Conservation (phyloP, 2,329 filamentous ascomycete species). For the Kalaharituber pfeilii region DNA sequence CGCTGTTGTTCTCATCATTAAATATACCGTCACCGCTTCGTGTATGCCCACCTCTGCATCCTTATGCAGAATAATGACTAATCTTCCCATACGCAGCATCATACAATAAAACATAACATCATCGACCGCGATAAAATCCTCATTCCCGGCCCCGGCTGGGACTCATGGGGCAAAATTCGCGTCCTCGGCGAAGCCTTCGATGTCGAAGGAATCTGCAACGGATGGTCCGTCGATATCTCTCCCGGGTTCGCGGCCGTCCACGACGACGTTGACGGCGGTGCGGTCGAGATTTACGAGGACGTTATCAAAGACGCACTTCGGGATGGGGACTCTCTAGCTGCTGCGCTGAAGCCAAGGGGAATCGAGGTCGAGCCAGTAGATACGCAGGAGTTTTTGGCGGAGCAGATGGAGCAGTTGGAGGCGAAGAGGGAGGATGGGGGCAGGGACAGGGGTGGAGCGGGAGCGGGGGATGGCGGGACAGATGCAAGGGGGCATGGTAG, state of each 20-base stretch:
- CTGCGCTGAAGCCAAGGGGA: constrained; percentile 17
- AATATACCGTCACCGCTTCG: constrained; percentile 38
- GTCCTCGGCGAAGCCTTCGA: constrained; percentile 84
- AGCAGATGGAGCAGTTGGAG: constrained; percentile 62
- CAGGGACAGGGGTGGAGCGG: constrained; percentile 14
- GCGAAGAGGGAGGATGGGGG: constrained; percentile 38
- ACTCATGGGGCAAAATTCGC: constrained; percentile 93
- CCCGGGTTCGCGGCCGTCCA: constrained; percentile 21
- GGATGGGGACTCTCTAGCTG: constrained; percentile 38
- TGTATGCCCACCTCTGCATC: constrained; percentile 7
- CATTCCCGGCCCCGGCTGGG: constrained; percentile 79
- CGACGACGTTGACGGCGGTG: constrained; percentile 34
- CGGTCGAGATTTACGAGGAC: constrained; percentile 59
- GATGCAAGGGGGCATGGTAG: constrained; percentile 27
- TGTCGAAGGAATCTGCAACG: constrained; percentile 65
- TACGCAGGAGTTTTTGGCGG: constrained; percentile 57
- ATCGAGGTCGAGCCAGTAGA: constrained; percentile 52
- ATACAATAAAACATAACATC: constrained; percentile 71
- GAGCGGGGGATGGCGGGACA: constrained; percentile 22
- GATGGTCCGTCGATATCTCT: constrained; percentile 67
- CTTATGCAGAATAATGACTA: not conserved
- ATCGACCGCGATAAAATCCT: constrained; percentile 89
- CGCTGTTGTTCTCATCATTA: constrained; percentile 66
- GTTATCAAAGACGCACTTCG: constrained; percentile 59
- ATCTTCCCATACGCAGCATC: constrained; percentile 39